These are phyloP conservation scores for Starmerella apicola DNA, from an alignment of 805 yeast genomes.

Conservation along the genomic window DNA sequence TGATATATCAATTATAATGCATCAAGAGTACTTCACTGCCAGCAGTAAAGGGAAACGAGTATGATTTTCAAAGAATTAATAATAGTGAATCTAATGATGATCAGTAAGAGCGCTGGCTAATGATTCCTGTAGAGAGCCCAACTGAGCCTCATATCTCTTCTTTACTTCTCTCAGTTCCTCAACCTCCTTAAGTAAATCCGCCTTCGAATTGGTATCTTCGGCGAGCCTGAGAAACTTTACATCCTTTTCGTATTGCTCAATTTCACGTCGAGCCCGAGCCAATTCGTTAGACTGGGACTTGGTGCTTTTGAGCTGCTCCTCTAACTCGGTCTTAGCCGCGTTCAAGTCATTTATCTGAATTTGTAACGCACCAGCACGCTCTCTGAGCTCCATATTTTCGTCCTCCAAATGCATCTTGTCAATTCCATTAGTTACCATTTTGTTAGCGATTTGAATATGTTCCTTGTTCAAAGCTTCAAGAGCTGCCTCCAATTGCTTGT, in stretches of 20 bases:
- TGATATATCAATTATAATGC: too few relatives aligned
- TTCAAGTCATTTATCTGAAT: not conserved
- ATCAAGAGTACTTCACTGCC: too few relatives aligned
- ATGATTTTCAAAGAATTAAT: too few relatives aligned
- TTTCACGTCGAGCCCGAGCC: slow-evolving; percentile 8
- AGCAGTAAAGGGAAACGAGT: too few relatives aligned
- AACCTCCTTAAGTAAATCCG: slow-evolving; percentile 12
- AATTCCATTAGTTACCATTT: slow-evolving; percentile 69
- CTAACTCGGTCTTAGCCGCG: not conserved
- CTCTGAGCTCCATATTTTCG: slow-evolving; percentile 51
- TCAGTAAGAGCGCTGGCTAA: slow-evolving; percentile 15
- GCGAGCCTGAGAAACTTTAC: slow-evolving; percentile 10
- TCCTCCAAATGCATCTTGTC: slow-evolving; percentile 61
- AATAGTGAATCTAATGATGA: not conserved
- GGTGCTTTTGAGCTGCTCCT: slow-evolving; percentile 3
- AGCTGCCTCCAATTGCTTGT: slow-evolving; percentile 57
- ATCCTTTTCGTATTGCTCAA: slow-evolving; percentile 14
- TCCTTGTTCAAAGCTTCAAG: slow-evolving; percentile 62
- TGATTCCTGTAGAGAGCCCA: slow-evolving; percentile 21
- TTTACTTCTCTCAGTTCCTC: slow-evolving; percentile 16
- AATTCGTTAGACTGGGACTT: slow-evolving; percentile 2
- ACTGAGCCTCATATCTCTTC: slow-evolving; percentile 18
- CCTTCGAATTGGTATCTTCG: slow-evolving; percentile 4
- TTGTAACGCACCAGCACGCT: slow-evolving; percentile 6
- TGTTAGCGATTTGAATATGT: slow-evolving; percentile 78